Conservation (phyloP, 2,329 filamentous ascomycete species). For the Scopulariopsis brevicaulis region DNA sequence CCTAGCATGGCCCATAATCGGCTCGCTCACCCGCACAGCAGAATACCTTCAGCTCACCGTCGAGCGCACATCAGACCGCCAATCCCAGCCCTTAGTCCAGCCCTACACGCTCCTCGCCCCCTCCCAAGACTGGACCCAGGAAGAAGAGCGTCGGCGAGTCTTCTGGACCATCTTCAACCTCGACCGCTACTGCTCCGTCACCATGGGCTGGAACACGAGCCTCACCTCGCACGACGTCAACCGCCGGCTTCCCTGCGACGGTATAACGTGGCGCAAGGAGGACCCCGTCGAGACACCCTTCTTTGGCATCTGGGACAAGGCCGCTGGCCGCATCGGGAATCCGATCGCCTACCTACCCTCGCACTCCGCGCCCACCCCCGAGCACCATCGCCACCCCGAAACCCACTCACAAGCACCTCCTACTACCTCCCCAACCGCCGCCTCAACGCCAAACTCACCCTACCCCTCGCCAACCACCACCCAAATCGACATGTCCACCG, state of each 20-base stretch:
- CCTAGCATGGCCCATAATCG: slow-evolving; percentile 17
- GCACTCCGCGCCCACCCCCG: slow-evolving; percentile 5
- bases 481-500: slow-evolving; percentile 20
- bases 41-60: slow-evolving; percentile 18
- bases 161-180: slow-evolving; percentile 25
- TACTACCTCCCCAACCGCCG: not conserved
- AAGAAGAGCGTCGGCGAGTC: slow-evolving; percentile 21
- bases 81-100: slow-evolving; percentile 13
- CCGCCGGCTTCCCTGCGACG: slow-evolving; percentile 24
- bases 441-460: slow-evolving; percentile 6
- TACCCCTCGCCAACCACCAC: not conserved
- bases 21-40: slow-evolving; percentile 16
- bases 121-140: slow-evolving; percentile 13
- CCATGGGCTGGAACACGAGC: slow-evolving; percentile 23
- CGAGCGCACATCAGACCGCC: slow-evolving; percentile 6
- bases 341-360: slow-evolving; percentile 17
- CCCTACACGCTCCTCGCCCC: slow-evolving; percentile 15
- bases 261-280: slow-evolving; percentile 22
- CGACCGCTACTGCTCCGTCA: slow-evolving; percentile 20
- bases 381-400: slow-evolving; percentile 5
- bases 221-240: slow-evolving; percentile 21
- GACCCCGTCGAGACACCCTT: slow-evolving; percentile 23
- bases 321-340: slow-evolving; percentile 19
- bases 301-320: slow-evolving; percentile 27
- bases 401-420: slow-evolving; percentile 6